Evolutionary conservation across 1,284 basidiomycete genomes (phyloP), one percentile per base, ranked within the genome.

Genomic region (Tilletia caries): DNA sequence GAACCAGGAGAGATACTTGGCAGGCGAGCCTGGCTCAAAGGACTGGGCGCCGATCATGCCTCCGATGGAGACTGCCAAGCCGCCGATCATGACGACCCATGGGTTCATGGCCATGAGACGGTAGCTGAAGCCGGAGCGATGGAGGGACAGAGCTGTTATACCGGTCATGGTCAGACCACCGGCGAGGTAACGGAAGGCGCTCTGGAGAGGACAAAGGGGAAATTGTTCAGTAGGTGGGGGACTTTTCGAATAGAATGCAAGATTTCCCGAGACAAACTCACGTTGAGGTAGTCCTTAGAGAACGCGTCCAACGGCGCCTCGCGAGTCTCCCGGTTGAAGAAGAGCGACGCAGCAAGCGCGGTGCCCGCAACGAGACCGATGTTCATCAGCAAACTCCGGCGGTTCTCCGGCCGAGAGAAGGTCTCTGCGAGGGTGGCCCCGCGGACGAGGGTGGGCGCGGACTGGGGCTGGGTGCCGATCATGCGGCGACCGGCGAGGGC

Each of bases 51-150:
- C 82, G 34, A 82, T 73, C 82, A 85, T 85, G 27, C 77, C 76
- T 25, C 83, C 84, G 64, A 86, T 84, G n/a, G 77, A 82, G 44
- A 76, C 77, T 43, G 88, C 91, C 41, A 94, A 87, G 81, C 92
- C 91, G 12, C 76, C 89, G 74, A 92, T 93, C 41, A 93, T 87
- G 2, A 94, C 91, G 44, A 91, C 84, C 92, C 91, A 95, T 66
- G 93, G 93, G 84, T 93, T 95, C 54, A 80, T 75, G 3, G 89
- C 85, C 92, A 95, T 94, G 67, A 95, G 85, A 62, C 91, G 87
- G 84, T 88, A 88, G 10, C 91, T 89, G 68, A 89, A 82, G 0
- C 93, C 93, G 64, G 88, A 89, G 72, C 85, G 87, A 85, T 93
- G 93, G 82, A 95, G 86, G 52, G 88, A 85, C 32, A 91, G 88